Evolutionary conservation across 371 early-diverging fungal species (phyloP).

Genomic region (Mucor racemosus): DNA sequence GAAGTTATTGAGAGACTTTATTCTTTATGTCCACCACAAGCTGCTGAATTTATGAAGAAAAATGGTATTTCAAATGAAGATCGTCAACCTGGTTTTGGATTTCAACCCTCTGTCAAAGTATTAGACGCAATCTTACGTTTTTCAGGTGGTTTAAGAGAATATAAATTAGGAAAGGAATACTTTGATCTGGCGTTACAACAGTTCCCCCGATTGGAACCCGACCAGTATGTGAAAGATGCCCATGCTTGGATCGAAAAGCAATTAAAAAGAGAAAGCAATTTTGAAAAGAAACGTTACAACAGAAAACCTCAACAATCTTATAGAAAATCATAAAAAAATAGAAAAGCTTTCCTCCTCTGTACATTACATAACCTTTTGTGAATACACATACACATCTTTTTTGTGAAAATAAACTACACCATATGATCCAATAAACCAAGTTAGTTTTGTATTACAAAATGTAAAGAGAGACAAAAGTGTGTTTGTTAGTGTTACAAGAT

Average conservation of each 20-base stretch:
- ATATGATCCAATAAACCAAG: not conserved
- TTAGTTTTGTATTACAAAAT: not conserved
- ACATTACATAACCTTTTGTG: not conserved
- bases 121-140: constrained; percentile 40
- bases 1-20: constrained; percentile 31
- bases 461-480: not conserved
- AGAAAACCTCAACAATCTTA: not conserved
- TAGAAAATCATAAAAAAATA: not conserved
- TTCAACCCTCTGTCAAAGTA: constrained; percentile 26
- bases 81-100: constrained; percentile 18
- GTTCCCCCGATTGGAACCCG: constrained; percentile 30
- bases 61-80: not conserved
- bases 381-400: too few species aligned
- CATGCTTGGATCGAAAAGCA: constrained; percentile 18
- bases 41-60: constrained; percentile 19
- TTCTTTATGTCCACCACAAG: constrained; percentile 26
- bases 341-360: not conserved
- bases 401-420: not conserved
- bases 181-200: constrained; percentile 28
- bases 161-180: constrained; percentile 34
- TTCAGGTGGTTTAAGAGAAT: constrained; percentile 28
- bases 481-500: not conserved
- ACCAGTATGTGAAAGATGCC: constrained; percentile 18
- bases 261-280: not conserved
- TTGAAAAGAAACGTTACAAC: constrained; percentile 5